Evolutionary conservation across 805 yeast genomes (phyloP), one percentile per base, ranked within the genome.

Genomic region (Hanseniaspora jakobsenii): DNA sequence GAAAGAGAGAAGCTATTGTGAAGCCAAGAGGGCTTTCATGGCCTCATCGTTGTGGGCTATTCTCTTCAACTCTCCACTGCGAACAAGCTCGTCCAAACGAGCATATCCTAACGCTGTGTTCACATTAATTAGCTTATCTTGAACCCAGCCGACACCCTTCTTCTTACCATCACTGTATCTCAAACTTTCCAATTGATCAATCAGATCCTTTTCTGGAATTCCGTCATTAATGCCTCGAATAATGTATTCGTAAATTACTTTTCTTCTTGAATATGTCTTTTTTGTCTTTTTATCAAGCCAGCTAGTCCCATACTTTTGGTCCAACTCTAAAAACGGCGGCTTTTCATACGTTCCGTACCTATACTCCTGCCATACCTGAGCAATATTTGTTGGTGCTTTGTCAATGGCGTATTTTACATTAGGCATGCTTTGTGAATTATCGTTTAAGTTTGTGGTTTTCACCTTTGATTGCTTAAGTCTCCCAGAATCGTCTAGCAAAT

Each of bases 311-410:
- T 59, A 66, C 32, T 57, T 58, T 22, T 61, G 61, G 43, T 67
- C 70, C n/a, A 67, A 54, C 14, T 57, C 57, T 44, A 60, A 58
- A 13, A 67, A 62, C 2, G 70, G 59, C 6, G 69, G 69, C n/a
- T 54, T 52, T 1, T 69, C 69, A 46, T 65, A 57, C 26, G 66
- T 55, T 2, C 72, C 72, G 22, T 54, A 53, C 1, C 60, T 56
- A 49, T 66, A 67, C 38, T 67, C 72, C 37, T 58, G 59, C 65
- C 67, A 65, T 27, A 59, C 45, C 22, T 41, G 45, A 9, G 19
- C 27, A 22, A 45, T 39, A 16, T 36, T 45, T 29, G 42, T 36
- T 12, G 48, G 48, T 6, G 48, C 43, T 30, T 38, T 38, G n/a
- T 34, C 36, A 8, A 45, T 45, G 4, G 32, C 26, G 26, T 38